Conservation (phyloP, 352 stramenopile genomes). For the Globisporangium okanoganense region DNA sequence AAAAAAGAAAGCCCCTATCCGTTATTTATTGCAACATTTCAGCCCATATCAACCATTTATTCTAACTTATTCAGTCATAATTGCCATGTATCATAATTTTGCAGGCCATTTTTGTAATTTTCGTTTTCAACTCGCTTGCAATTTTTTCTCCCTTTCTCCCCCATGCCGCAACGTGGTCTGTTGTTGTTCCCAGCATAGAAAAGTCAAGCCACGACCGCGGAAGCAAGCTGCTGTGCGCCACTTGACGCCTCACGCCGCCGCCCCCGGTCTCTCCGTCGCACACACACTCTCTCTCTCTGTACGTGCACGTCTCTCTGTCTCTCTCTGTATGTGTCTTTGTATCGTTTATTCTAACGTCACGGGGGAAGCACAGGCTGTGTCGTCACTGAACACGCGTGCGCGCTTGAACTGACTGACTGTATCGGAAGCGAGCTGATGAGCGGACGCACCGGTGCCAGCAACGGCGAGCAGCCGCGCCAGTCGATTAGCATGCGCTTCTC, state of each 20-base stretch:
- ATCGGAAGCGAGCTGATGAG: too few species aligned
- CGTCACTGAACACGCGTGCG: neutral
- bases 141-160: neutral
- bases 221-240: too few species aligned
- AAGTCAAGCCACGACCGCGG: neutral
- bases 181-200: neutral
- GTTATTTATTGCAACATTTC: neutral
- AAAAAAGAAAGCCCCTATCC: neutral
- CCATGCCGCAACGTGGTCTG: neutral
- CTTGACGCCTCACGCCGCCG: too few species aligned
- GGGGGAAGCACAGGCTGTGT: neutral
- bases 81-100: too few species aligned
- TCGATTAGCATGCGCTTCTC: constrained; percentile 67
- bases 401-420: too few species aligned
- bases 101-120: neutral
- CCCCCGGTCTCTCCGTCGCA: neutral
- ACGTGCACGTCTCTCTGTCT: neutral
- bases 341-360: neutral
- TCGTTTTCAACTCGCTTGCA: neutral
- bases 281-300: neutral
- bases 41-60: neutral
- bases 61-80: neutral
- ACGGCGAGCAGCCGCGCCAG: constrained; percentile 20
- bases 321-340: neutral
- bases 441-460: constrained; percentile 19